Conservation (phyloP, 1,139 yeast species). For the Magnusiomyces tetraspermus region DNA sequence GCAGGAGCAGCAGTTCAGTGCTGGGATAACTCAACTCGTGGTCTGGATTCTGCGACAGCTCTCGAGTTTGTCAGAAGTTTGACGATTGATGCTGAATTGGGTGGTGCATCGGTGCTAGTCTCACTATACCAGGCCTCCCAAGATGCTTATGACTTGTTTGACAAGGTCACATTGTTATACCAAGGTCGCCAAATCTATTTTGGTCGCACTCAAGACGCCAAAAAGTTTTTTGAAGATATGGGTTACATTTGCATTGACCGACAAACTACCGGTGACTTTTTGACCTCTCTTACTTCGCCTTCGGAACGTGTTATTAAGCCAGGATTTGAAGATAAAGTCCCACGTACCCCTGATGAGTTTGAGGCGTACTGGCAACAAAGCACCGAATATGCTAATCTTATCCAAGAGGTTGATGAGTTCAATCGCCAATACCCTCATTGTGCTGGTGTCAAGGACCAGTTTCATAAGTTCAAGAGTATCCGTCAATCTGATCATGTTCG, state of each 20-base stretch:
- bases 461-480: slow-evolving; percentile 47
- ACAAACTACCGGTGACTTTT: slow-evolving; percentile 75
- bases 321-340: slow-evolving; percentile 57
- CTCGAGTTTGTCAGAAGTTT: slow-evolving; percentile 64
- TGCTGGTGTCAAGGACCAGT: slow-evolving; percentile 26
- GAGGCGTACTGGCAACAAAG: slow-evolving; percentile 54
- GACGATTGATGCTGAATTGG: slow-evolving; percentile 51
- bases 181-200: slow-evolving; percentile 71
- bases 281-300: slow-evolving; percentile 72
- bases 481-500: slow-evolving; percentile 44
- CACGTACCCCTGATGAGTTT: slow-evolving; percentile 55
- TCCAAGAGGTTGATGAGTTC: slow-evolving; percentile 37
- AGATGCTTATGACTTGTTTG: slow-evolving; percentile 65
- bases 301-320: slow-evolving; percentile 46
- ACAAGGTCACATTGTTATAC: slow-evolving; percentile 62
- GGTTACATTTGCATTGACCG: slow-evolving; percentile 67
- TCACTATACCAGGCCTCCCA: slow-evolving; percentile 81
- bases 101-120: slow-evolving; percentile 54
- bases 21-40: slow-evolving; percentile 72
- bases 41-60: slow-evolving; percentile 68
- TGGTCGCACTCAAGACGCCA: slow-evolving; percentile 55
- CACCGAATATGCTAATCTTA: slow-evolving; percentile 37
- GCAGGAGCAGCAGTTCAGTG: slow-evolving; percentile 56
- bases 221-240: slow-evolving; percentile 50
- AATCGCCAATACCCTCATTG: slow-evolving; percentile 22